Base-by-base conservation (phyloP, 129 eudicot genomes). In the Saposhnikovia divaricata region DNA sequence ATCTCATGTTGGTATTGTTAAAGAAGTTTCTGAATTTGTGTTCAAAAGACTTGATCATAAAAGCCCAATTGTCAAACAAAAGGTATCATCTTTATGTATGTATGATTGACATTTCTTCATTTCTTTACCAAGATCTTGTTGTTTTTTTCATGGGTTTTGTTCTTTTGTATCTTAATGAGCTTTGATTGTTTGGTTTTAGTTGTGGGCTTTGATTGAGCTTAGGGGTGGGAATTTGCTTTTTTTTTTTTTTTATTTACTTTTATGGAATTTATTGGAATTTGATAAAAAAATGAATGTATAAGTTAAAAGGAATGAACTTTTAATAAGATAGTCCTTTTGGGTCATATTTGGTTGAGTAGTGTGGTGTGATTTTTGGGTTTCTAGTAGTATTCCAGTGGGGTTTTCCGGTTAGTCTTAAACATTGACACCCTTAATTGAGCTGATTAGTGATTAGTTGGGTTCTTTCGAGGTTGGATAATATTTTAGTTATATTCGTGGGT, bases 41-140 rank as follows among this genome's bases (percentile, higher is more conserved):
- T 81, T 95, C 75, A 92, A 89, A 79, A 90, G 97, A 31, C 99
- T 95, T 46, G 91, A 92, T 11, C 99, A 95, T 72, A 95, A 95
- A 80, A 87, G 93, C 71, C 99, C 99, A 18, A 76, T 95, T 44
- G 96, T 92, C 18, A 95, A 95, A 78, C 99, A 95, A 74, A 95
- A 95, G 96, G 99, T 92, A 74, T 23, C 12, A 0, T 15, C 39
- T 5, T 31, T 61, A 15, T 11, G n/a, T 2, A 6, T 51, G 47
- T 44, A 44, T 44, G 12, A 1, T 5, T 18, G 9, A 51, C 6
- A 50, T 50, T 0, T 6, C 63, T 53, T 53, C 3, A 53, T 53
- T 18, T 53, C 4, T 53, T 53, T 53, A 19, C n/a, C 61, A 18
- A 53, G 61, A 53, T 53, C 25, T 21, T 4, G 25, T 53, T 53